A percentile compares a stretch with the other conserved stretches of the same genome.
phyloP scores from a whole-genome alignment of 2,329 filamentous ascomycete genomes.

The Arthrobotrys iridis region DNA sequence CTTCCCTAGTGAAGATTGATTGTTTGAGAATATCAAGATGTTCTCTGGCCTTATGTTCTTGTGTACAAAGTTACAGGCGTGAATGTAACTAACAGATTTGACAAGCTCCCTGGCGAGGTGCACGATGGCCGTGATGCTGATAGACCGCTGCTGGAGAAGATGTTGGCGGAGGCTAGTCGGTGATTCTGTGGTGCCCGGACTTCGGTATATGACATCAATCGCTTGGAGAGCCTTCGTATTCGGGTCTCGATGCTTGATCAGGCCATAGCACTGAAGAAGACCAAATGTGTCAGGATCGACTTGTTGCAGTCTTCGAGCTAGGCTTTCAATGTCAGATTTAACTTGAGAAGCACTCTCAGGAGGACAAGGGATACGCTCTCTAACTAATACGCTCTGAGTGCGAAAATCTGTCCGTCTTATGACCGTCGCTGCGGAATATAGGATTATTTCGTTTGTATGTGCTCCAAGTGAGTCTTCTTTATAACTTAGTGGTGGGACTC shows the following conservation, averaged over 20 bases:
- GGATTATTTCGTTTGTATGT: conserved; percentile 20
- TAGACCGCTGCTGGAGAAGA: conserved; percentile 45
- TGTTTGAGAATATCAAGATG: conserved; percentile 59
- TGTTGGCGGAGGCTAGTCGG: conserved; percentile 50
- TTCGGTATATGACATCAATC: conserved; percentile 22
- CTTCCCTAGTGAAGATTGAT: conserved; percentile 54
- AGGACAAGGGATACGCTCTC: conserved; percentile 10
- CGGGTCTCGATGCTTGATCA: conserved; percentile 35
- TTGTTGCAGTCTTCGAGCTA: conserved; percentile 56
- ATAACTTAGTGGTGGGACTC: neutral
- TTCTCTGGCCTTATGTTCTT: conserved; percentile 65
- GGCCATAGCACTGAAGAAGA: conserved; percentile 56
- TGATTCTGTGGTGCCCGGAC: conserved; percentile 24
- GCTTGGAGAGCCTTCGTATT: neutral
- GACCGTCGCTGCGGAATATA: conserved; percentile 23
- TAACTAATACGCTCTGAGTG: conserved; percentile 24
- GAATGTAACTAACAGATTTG: conserved; percentile 60
- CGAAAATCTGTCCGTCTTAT: conserved; percentile 16
- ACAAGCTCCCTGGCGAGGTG: conserved; percentile 61
- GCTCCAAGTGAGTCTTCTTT: conserved; percentile 17
- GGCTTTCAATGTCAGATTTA: conserved; percentile 47
- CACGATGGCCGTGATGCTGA: conserved; percentile 55
- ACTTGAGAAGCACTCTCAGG: conserved; percentile 36
- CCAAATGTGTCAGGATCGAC: conserved; percentile 56
- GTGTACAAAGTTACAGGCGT: conserved; percentile 64